Percentiles rank a stretch among this genome's conserved stretches.
Evolutionary conservation across 352 stramenopile species (phyloP).

Genomic region (Phytopythium delawarense): DNA sequence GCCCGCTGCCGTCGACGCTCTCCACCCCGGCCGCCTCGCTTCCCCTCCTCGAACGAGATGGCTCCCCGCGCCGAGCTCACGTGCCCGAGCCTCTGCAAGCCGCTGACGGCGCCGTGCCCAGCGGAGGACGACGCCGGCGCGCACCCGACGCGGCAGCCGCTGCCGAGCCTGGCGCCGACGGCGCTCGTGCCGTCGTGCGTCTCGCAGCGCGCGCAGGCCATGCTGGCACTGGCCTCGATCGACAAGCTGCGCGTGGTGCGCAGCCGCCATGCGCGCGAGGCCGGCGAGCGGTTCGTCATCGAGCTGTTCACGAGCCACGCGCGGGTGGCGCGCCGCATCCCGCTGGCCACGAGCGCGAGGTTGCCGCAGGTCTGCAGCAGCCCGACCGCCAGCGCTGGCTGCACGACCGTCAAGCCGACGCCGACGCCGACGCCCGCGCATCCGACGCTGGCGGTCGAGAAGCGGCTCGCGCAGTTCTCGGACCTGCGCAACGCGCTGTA

Average conservation of each 20-base stretch:
- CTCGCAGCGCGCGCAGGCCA: constrained; percentile 16
- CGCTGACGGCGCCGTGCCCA: neutral
- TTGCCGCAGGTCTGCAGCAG: neutral
- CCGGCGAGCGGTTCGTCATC: neutral
- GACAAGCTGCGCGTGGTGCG: constrained; percentile 18
- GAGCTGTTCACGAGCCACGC: constrained; percentile 2
- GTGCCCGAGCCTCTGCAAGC: neutral
- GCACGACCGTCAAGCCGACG: neutral
- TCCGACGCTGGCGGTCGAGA: constrained; percentile 6
- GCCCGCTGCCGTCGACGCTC: neutral
- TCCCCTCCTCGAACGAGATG: neutral
- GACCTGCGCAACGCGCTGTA: constrained; percentile 20
- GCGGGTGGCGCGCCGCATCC: constrained; percentile 5
- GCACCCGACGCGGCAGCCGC: neutral
- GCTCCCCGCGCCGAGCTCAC: neutral
- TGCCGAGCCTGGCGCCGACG: constrained; percentile 23
- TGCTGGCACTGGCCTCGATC: constrained; percentile 21
- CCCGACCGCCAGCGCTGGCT: neutral
- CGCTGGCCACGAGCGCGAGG: constrained; percentile 4
- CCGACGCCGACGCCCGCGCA: neutral
- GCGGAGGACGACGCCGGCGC: neutral
- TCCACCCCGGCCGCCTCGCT: neutral
- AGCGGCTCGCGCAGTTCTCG: constrained; percentile 14
- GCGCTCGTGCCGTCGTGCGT: constrained; percentile 24
- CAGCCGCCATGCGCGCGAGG: constrained; percentile 3